phyloP scores from a whole-genome alignment of 148 eudicot species.

The Mesembryanthemum crystallinum region DNA sequence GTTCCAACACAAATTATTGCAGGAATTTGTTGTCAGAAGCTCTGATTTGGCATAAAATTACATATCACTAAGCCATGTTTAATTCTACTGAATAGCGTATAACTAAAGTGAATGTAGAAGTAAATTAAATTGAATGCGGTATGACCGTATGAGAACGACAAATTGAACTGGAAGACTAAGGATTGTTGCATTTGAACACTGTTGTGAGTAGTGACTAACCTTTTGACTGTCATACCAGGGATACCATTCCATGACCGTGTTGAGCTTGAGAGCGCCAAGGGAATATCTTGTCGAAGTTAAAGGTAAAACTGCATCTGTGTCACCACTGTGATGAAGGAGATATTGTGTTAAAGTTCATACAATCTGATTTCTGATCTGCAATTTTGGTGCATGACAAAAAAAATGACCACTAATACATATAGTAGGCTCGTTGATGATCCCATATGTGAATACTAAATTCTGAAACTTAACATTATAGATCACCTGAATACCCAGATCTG shows the following conservation, averaged over 20 bases:
- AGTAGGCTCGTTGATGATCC: not conserved
- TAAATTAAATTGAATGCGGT: too few species aligned
- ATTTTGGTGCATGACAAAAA: not conserved
- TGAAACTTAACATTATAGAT: not conserved
- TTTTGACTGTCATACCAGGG: slow-evolving; percentile 42
- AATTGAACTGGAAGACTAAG: too few species aligned
- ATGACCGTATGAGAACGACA: too few species aligned
- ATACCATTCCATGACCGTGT: slow-evolving; percentile 38
- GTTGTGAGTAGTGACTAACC: slow-evolving; percentile 21
- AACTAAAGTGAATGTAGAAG: not conserved
- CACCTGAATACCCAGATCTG: slow-evolving; percentile 36
- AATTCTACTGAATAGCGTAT: not conserved
- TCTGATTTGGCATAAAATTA: not conserved
- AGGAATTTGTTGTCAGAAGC: not conserved
- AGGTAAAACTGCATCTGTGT: slow-evolving; percentile 42
- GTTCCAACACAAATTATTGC: not conserved
- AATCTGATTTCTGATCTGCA: not conserved
- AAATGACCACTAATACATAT: not conserved
- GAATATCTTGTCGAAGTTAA: slow-evolving; percentile 45
- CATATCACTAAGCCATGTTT: too few species aligned
- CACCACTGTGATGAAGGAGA: slow-evolving; percentile 21
- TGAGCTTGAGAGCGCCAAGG: slow-evolving; percentile 36
- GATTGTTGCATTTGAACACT: not conserved
- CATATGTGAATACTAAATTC: not conserved
- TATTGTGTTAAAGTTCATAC: not conserved